Evolutionary conservation across 202 grass and related monocot genomes (phyloP), one percentile per base, ranked within the genome.

Genomic region (Panicum virgatum): DNA sequence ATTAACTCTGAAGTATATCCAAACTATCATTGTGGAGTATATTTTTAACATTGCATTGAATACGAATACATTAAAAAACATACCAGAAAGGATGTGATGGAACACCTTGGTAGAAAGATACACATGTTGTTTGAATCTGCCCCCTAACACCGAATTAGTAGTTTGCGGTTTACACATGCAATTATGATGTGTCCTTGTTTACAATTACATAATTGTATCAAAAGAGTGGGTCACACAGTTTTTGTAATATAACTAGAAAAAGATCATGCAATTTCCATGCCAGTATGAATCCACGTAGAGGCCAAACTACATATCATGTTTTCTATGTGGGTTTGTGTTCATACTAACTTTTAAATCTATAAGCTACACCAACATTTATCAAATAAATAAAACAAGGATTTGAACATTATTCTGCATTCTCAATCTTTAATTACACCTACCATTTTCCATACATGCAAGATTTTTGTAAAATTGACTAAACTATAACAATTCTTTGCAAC

Each of bases 61-160:
- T 69, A 23, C 8, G 13, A 12, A 15, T 12, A 20, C 4, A 25
- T 8, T 3, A 19, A 48, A 50, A 72, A 26, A 58, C 0, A 19
- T 50, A 53, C 7, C 2, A 58, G 2, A 62, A 20, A 30, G 25
- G 12, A 57, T 11, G 23, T 0, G 5, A 14, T 7, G 51, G 8
- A 26, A 77, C 9, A 45, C 10, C 3, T 5, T 9, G 12, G 23
- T 3, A n/a, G 1, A 62, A 45, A 60, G 46, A 2, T n/a, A 16
- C 12, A 44, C 4, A 42, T 76, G 15, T 5, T 25, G 3, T n/a
- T 58, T 62, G 5, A 43, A 46, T 62, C 3, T 13, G 25, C 2
- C 0, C 0, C 57, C 1, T 44, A 11, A 11, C 0, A 0, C 9
- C 0, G 0, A 60, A 43, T 46, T 44, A 76, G 9, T 30, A 1